Base-by-base conservation (phyloP, 2,329 filamentous ascomycete genomes). In the Byssochlamys sp. region DNA sequence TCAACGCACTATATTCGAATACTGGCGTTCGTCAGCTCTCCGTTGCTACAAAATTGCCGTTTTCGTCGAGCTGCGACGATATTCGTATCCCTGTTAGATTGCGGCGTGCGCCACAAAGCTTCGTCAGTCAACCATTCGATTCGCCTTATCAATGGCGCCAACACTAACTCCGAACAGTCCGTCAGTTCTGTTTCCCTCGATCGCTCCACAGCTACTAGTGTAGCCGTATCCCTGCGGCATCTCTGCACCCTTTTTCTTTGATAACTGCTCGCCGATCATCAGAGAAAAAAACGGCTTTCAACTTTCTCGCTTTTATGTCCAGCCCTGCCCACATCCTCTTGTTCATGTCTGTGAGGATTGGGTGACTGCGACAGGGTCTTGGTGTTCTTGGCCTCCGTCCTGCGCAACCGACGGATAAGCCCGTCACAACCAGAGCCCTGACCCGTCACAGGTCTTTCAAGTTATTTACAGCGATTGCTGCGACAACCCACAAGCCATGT, bases 401-500 rank as follows among this genome's bases (percentile, higher is more conserved):
- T 24, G 19, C 31, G 28, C n/a, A 7, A 35, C 31, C 53, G 7
- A 9, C n/a, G n/a, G 39, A 55, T 52, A 62, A 62, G 60, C 61
- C 62, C 61, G 60, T 60, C 24, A 19, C n/a, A n/a, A 14, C n/a
- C 35, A 39, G 4, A 19, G 35, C 35, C 14, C 39, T 45, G 39
- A 45, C n/a, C n/a, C 14, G 35, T 14, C 14, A n/a, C n/a, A 14
- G n/a, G 39, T 24, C n/a, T 45, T 45, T 4, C 19, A 45, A 1
- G 19, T 45, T 45, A 45, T 45, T 1, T 14, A 10, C 39, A 14
- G 14, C n/a, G 7, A 45, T 45, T n/a, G 14, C n/a, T 55, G 52
- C 31, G 48, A 49, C 29, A 35, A 54, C 57, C 31, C 59, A 58
- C 56, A 61, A 39, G 65, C 58, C 57, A 95, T 95, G 90, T 81